Conservation (phyloP, 139 green algal species). For the Ettlia oleoabundans region DNA sequence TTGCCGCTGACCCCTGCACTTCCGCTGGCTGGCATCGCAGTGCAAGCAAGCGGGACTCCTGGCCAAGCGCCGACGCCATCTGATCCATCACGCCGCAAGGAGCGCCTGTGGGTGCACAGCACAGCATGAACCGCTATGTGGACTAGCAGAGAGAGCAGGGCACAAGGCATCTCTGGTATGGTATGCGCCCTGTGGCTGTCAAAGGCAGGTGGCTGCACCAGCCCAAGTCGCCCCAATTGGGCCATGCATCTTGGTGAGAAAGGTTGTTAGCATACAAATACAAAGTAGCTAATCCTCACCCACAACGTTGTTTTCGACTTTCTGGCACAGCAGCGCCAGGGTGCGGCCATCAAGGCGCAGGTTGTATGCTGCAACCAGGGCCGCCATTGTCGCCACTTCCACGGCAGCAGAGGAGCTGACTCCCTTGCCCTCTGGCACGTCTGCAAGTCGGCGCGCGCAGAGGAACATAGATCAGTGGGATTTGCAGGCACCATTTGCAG, state of each 20-base stretch:
- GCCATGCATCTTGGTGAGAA: neutral
- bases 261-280: neutral
- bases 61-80: conserved; percentile 80
- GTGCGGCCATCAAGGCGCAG: conserved; percentile 51
- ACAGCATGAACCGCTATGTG: neutral
- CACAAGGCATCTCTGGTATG: neutral
- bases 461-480: no score
- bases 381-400: conserved; percentile 89
- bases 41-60: conserved; percentile 72
- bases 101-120: conserved; percentile 50
- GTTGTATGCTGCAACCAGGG: conserved; percentile 65
- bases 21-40: conserved; percentile 89
- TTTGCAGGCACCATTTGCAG: no score
- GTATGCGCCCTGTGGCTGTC: no score
- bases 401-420: conserved; percentile 91
- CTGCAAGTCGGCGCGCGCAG: conserved; percentile 39
- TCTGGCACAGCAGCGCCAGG: conserved; percentile 87
- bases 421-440: conserved; percentile 94
- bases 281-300: conserved; percentile 39
- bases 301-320: conserved; percentile 92
- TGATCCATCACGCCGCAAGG: conserved; percentile 98
- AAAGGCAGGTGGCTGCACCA: no score
- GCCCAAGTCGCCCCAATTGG: no score
- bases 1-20: conserved; percentile 65
- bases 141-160: neutral